Base-by-base conservation (phyloP, 2,329 filamentous ascomycete genomes). In the Aaosphaeria arxii region DNA sequence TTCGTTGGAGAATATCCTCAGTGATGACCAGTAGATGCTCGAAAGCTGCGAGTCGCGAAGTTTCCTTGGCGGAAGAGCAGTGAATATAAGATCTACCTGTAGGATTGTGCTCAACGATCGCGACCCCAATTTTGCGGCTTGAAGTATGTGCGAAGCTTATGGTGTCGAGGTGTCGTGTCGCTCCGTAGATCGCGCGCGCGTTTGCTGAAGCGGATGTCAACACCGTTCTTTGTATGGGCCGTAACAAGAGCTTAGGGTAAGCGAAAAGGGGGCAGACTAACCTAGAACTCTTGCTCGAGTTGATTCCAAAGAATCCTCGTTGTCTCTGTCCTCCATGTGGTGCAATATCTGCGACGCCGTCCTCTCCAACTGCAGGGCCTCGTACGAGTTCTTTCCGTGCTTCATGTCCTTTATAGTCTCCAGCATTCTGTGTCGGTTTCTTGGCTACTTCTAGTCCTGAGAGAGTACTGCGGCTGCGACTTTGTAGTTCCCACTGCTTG, bases 81-180 rank as follows among this genome's bases (percentile, higher is more conserved):
- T 70, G 66, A 6, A 69, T 54, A 47, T 60, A 70, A 6, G 65
- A 66, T 46, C 59, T 64, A 57, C 61, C 64, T 44, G 52, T 59
- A 39, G 60, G 61, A 55, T 63, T 65, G 58, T 70, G 66, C 52
- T 70, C 66, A 51, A 70, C 62, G 52, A 69, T 66, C 49, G 63
- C 64, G 52, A 64, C 66, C 45, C 54, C 62, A 50, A 64, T 64
- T 56, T 59, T 64, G 55, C 58, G 59, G 50, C 61, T 62, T 35
- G 62, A 66, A 52, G 60, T 62, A 43, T 58, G 58, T 28, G 62
- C 61, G 59, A 61, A 69, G 51, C 60, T 67, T 57, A 70, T 61
- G 47, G 67, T 55, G 56, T 70, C 66, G 56, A 70, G 62, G 54
- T 53, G 57, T 35, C 66, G 64, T 51, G 58, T 62, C 43, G 63